These are phyloP conservation scores for Podila epicladia DNA, from an alignment of 192 early-diverging fungal genomes.

Conservation along the genomic window DNA sequence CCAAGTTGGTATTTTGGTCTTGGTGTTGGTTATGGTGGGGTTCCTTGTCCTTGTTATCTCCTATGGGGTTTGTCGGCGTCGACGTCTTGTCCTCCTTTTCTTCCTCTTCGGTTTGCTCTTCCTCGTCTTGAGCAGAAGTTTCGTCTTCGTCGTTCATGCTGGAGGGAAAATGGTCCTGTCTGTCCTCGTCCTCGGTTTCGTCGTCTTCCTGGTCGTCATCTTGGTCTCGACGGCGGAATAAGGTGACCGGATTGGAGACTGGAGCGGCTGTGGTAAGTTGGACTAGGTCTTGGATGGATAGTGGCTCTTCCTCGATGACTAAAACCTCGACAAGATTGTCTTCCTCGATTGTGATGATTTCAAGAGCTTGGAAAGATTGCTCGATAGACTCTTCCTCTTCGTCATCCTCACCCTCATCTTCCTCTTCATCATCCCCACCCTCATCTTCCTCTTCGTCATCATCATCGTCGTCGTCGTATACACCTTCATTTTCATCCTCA, in stretches of 20 bases:
- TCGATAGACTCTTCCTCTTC: neutral
- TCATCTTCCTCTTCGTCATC: neutral
- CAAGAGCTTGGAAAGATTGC: neutral
- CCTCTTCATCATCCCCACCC: neutral
- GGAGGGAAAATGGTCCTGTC: constrained; percentile 10
- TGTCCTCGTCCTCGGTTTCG: constrained; percentile 13
- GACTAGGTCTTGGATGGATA: neutral
- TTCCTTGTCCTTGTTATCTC: neutral
- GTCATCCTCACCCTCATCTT: constrained; percentile 1
- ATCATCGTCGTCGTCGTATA: neutral
- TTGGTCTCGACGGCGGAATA: neutral
- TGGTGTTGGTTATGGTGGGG: neutral
- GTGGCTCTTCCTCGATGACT: neutral
- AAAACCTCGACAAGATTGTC: neutral
- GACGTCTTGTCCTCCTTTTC: neutral
- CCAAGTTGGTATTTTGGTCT: constrained; percentile 15
- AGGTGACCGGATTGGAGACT: neutral
- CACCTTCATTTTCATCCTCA: neutral
- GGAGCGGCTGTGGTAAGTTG: neutral
- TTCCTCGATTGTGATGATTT: neutral
- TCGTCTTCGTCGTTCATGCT: neutral
- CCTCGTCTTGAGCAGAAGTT: neutral
- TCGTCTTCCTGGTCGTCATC: neutral
- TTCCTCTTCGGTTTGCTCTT: neutral
- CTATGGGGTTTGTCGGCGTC: neutral